phyloP scores from a whole-genome alignment of 768 basidiomycete species.

The Pleurotus citrinopileatus region DNA sequence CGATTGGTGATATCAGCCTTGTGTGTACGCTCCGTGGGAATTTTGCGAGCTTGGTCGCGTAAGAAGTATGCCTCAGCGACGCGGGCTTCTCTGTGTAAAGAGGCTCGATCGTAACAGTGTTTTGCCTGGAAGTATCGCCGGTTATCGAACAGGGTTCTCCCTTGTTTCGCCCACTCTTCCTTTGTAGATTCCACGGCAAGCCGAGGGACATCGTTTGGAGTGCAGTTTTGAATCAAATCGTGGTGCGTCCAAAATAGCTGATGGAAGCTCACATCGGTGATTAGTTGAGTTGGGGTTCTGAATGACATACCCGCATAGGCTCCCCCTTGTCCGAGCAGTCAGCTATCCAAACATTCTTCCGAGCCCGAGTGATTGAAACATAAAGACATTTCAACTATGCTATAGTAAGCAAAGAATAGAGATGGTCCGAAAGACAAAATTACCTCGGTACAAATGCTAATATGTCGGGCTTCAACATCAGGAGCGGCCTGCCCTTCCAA shows the following conservation, averaged over 20 bases:
- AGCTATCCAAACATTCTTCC: slow-evolving; percentile 68
- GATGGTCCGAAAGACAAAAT: slow-evolving; percentile 6
- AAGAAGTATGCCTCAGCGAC: slow-evolving; percentile 54
- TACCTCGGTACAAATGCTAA: slow-evolving; percentile 59
- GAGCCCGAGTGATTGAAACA: slow-evolving; percentile 68
- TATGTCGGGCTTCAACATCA: slow-evolving; percentile 37
- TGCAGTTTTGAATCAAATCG: slow-evolving; percentile 44
- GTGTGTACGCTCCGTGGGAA: slow-evolving; percentile 20
- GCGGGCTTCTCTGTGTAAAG: slow-evolving; percentile 34
- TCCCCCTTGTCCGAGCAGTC: slow-evolving; percentile 56
- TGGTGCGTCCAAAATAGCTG: slow-evolving; percentile 52
- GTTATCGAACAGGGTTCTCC: slow-evolving; percentile 33
- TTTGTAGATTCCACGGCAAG: slow-evolving; percentile 52
- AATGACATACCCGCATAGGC: slow-evolving; percentile 50
- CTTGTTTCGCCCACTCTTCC: slow-evolving; percentile 35
- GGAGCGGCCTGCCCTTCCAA: slow-evolving; percentile 20
- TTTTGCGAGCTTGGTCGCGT: slow-evolving; percentile 45
- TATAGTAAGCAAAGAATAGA: not conserved
- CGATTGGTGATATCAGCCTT: slow-evolving; percentile 18
- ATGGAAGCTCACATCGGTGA: not conserved
- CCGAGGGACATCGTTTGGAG: slow-evolving; percentile 47
- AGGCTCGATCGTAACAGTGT: slow-evolving; percentile 52
- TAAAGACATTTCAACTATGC: slow-evolving; percentile 63
- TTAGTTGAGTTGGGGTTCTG: not conserved
- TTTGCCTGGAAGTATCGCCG: slow-evolving; percentile 51